Percentiles rank a stretch among this genome's conserved stretches.
These are phyloP conservation scores for Epicoccum nigrum DNA, from an alignment of 2,329 filamentous ascomycete species.

Conservation along the genomic window DNA sequence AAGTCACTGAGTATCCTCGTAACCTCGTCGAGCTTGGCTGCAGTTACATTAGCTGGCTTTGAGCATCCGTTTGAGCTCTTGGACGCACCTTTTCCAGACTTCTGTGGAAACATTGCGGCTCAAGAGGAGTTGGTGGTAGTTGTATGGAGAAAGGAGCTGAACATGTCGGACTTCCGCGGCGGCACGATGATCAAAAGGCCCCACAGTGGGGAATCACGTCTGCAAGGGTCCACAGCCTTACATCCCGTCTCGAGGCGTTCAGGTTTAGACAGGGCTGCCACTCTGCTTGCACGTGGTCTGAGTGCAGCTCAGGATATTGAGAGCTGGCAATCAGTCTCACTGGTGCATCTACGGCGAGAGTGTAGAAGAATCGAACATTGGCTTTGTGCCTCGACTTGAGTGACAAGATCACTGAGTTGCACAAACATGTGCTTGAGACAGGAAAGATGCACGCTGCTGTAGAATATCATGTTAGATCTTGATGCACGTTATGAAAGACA, in stretches of 20 bases:
- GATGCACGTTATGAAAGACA: no score
- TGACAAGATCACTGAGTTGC: no score
- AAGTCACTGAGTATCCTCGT: constrained; percentile 68
- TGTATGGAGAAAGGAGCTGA: background rate
- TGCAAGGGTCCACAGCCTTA: constrained; percentile 10
- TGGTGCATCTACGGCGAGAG: no score
- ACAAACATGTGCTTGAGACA: no score
- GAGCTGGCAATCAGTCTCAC: background rate
- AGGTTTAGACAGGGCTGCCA: background rate
- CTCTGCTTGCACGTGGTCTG: no score
- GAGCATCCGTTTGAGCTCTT: no score
- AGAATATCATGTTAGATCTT: no score
- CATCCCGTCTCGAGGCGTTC: no score
- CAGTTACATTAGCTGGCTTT: constrained; percentile 16
- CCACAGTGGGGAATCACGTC: constrained; percentile 13
- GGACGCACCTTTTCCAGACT: constrained; percentile 29
- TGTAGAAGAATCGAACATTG: no score
- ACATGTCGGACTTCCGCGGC: constrained; percentile 3
- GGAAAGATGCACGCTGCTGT: no score
- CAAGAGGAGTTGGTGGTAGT: background rate
- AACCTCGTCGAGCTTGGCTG: constrained; percentile 73
- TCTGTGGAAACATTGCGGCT: constrained; percentile 7
- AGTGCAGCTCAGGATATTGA: no score
- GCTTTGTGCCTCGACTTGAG: no score
- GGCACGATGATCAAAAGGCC: constrained; percentile 17